Conservation (phyloP, 2,329 filamentous ascomycete genomes). For the Botrytis sinoallii region DNA sequence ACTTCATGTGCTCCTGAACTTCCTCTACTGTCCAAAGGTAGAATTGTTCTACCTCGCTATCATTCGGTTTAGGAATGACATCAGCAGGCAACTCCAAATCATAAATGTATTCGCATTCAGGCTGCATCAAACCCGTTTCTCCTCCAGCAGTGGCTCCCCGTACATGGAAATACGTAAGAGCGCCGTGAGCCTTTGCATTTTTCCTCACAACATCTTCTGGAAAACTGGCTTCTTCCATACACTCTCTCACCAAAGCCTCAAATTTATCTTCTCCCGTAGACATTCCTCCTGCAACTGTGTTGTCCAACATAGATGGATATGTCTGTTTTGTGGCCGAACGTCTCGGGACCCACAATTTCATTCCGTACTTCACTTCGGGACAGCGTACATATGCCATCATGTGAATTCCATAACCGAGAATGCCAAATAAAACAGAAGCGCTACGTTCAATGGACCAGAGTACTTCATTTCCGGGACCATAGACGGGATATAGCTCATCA, state of each 20-base stretch:
- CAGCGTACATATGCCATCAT: conserved; percentile 69
- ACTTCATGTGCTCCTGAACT: conserved; percentile 64
- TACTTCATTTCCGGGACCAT: conserved; percentile 57
- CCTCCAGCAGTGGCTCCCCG: conserved; percentile 73
- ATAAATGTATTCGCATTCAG: conserved; percentile 89
- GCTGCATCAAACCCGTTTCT: conserved; percentile 78
- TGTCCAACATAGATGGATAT: conserved; percentile 79
- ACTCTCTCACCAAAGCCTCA: conserved; percentile 81
- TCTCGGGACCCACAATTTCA: conserved; percentile 82
- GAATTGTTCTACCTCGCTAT: conserved; percentile 87
- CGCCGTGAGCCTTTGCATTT: conserved; percentile 58
- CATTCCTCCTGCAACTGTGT: conserved; percentile 83
- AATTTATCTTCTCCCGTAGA: conserved; percentile 76
- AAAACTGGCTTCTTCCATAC: conserved; percentile 83
- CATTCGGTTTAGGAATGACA: conserved; percentile 70
- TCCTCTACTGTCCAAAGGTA: conserved; percentile 74
- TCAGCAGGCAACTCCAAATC: conserved; percentile 73
- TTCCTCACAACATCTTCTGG: conserved; percentile 65
- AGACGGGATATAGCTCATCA: conserved; percentile 76
- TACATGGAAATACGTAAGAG: conserved; percentile 81
- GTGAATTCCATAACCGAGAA: conserved; percentile 76
- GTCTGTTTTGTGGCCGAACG: conserved; percentile 77
- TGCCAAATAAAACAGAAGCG: conserved; percentile 70
- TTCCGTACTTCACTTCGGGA: conserved; percentile 46
- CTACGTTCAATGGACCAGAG: conserved; percentile 76